Evolutionary conservation across 371 early-diverging fungal species (phyloP).

Genomic region (Apophysomyces variabilis): DNA sequence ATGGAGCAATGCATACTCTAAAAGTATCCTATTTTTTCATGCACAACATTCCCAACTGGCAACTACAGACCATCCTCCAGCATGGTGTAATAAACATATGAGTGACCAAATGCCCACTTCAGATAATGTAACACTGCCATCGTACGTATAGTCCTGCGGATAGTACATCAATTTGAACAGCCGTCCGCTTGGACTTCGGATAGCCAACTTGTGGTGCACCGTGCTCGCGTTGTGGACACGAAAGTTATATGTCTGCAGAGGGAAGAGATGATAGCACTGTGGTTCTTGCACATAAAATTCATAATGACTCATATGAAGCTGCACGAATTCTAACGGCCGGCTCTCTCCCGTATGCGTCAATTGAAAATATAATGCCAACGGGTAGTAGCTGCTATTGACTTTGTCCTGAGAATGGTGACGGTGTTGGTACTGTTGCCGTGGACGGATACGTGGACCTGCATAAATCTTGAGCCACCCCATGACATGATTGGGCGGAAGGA

Average conservation of each 20-base stretch:
- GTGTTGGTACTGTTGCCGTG: slow-evolving; percentile 6
- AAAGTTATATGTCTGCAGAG: slow-evolving; percentile 47
- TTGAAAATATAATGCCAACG: slow-evolving; percentile 36
- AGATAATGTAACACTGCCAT: slow-evolving; percentile 35
- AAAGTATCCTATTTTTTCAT: not conserved
- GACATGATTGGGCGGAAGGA: slow-evolving; percentile 34
- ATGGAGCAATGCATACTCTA: no score
- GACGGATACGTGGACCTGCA: slow-evolving; percentile 30
- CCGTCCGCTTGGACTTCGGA: slow-evolving; percentile 47
- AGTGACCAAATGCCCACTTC: slow-evolving; percentile 51
- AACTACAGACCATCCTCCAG: slow-evolving; percentile 42
- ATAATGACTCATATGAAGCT: slow-evolving; percentile 35
- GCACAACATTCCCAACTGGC: slow-evolving; percentile 45
- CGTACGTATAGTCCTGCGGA: slow-evolving; percentile 49
- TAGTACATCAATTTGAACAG: slow-evolving; percentile 45
- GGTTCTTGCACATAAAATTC: slow-evolving; percentile 53
- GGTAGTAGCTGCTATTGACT: slow-evolving; percentile 26
- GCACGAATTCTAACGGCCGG: slow-evolving; percentile 43
- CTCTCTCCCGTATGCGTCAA: slow-evolving; percentile 18
- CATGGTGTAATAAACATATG: slow-evolving; percentile 44
- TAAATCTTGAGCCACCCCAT: slow-evolving; percentile 53
- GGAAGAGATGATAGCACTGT: slow-evolving; percentile 51
- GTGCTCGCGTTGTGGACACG: slow-evolving; percentile 29
- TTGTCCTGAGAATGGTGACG: slow-evolving; percentile 17
- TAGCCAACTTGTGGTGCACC: slow-evolving; percentile 45